Evolutionary conservation across 306 rosid genomes (phyloP), one percentile per base, ranked within the genome.

Genomic region (Begonia fuchsioides): DNA sequence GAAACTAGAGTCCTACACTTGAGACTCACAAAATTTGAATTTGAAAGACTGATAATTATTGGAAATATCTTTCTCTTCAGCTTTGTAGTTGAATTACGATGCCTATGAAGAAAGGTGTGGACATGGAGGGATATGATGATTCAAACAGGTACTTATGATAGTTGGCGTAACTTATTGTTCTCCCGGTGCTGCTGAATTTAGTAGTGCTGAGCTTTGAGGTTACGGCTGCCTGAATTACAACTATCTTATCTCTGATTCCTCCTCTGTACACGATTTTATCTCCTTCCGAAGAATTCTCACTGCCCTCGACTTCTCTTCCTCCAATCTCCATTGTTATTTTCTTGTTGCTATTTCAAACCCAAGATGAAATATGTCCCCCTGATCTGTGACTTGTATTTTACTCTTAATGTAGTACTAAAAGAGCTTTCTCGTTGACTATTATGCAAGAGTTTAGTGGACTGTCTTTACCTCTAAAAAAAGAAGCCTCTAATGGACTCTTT

Each of bases 41-140:
- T 41, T 41, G n/a, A 40, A 13, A n/a, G n/a, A n/a, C n/a, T n/a
- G 13, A 41, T 3, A 41, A 10, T 10, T n/a, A 41, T n/a, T 41
- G 45, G n/a, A 41, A 41, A 41, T 10, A 13, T 35, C 40, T 11
- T 13, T 32, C 10, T 46, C 15, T 0, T 26, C 50, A 43, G 11
- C 17, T n/a, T 12, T 44, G 35, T 44, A 38, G 41, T 35, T 43
- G 19, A 47, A 13, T 38, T 12, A 32, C 17, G 35, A 47, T 16
- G 11, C 8, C 14, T 9, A 26, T 55, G 18, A 4, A 55, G 14
- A n/a, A 1, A 5, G 0, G 35, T 14, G 26, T 54, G 68, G 69
- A 51, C 72, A 56, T 71, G 47, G 58, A 40, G 41, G 53, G 69
- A 72, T 41, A 48, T 72, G 74, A 76, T 66, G 83, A 72, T 39